Percentiles rank a stretch among this genome's conserved stretches.
phyloP scores from a whole-genome alignment of 2,329 filamentous ascomycete genomes.

The Ophiocordyceps australis region DNA sequence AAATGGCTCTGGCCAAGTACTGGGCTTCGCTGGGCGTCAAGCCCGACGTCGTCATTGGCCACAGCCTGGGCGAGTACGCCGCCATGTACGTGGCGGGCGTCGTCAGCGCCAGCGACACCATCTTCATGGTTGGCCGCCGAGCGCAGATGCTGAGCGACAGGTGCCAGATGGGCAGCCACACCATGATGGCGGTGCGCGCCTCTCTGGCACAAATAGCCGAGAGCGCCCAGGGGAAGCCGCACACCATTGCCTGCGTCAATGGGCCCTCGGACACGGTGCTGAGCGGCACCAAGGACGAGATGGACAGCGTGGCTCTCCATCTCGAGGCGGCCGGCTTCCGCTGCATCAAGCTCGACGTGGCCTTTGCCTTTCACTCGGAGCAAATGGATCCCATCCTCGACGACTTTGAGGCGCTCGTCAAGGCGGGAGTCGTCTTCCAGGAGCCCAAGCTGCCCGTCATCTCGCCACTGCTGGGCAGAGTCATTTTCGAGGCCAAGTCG shows the following conservation, averaged over 20 bases:
- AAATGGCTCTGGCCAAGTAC: conserved; percentile 22
- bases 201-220: conserved; percentile 4
- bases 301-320: conserved; percentile 1
- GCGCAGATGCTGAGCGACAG: conserved; percentile 35
- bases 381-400: conserved; percentile 22
- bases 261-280: conserved; percentile 39
- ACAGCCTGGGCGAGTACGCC: conserved; percentile 45
- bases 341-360: conserved; percentile 14
- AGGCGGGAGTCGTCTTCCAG: conserved; percentile 1
- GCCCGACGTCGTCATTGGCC: conserved; percentile 25
- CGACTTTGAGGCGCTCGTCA: conserved; percentile 19
- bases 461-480: conserved; percentile 26
- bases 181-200: conserved; percentile 15
- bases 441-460: conserved; percentile 1
- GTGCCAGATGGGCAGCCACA: conserved; percentile 22
- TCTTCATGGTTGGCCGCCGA: conserved; percentile 43
- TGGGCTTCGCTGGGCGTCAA: conserved; percentile 20
- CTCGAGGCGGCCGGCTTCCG: conserved; percentile 8
- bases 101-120: conserved; percentile 40
- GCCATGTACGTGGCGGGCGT: conserved; percentile 43
- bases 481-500: conserved; percentile 21
- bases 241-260: conserved; percentile 28
- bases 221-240: conserved; percentile 4
- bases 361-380: conserved; percentile 17
- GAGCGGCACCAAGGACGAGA: conserved; percentile 4